Evolutionary conservation across 1,284 basidiomycete genomes (phyloP).

Genomic region (Heterobasidion irregulare): DNA sequence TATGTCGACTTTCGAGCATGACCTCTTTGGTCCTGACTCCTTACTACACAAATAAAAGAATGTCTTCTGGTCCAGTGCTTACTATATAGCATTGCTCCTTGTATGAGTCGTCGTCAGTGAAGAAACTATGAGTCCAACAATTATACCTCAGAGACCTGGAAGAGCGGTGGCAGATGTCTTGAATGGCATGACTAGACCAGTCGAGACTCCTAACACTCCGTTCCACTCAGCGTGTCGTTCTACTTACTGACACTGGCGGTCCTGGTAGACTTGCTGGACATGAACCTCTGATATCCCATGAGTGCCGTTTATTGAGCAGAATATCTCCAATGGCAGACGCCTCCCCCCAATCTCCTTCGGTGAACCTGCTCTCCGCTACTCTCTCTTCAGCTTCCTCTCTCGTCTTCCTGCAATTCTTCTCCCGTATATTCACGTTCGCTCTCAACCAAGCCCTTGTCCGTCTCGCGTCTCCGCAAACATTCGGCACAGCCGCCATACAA

Average conservation of each 20-base stretch:
- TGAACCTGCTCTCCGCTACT: slow-evolving; percentile 13
- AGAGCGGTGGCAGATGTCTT: too few species aligned
- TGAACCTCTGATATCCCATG: background rate
- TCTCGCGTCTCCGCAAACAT: slow-evolving; percentile 78
- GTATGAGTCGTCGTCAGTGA: too few species aligned
- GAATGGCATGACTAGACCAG: too few species aligned
- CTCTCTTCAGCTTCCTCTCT: slow-evolving; percentile 70
- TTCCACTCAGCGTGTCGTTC: too few species aligned
- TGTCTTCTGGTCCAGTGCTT: too few species aligned
- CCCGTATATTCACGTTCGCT: slow-evolving; percentile 78
- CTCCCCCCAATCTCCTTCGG: background rate
- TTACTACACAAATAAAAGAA: too few species aligned
- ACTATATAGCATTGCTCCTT: too few species aligned
- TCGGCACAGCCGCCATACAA: slow-evolving; percentile 81
- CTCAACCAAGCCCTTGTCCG: slow-evolving; percentile 87
- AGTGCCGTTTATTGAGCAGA: background rate
- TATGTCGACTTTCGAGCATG: too few species aligned
- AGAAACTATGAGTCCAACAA: too few species aligned
- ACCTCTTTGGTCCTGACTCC: too few species aligned
- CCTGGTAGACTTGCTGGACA: background rate
- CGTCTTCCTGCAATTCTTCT: slow-evolving; percentile 80
- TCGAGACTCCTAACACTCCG: too few species aligned
- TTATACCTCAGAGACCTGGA: too few species aligned
- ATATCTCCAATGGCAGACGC: background rate
- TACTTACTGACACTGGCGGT: background rate